A percentile compares a stretch with the other conserved stretches of the same genome.
These are phyloP conservation scores for Penicillium nucicola DNA, from an alignment of 495 filamentous ascomycete genomes.

Conservation along the genomic window DNA sequence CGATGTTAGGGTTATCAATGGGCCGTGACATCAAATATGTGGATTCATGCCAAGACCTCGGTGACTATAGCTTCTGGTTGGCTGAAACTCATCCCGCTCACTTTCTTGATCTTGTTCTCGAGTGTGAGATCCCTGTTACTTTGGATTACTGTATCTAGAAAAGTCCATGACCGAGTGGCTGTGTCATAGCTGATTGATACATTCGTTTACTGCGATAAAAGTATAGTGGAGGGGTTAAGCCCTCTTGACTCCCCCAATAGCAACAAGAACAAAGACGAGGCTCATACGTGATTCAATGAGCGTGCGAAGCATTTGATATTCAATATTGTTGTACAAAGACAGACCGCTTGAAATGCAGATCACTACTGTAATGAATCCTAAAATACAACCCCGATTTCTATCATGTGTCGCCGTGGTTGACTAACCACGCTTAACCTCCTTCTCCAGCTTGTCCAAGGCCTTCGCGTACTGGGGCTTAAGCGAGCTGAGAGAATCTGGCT, in stretches of 20 bases:
- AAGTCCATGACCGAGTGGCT: too few species aligned
- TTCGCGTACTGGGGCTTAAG: constrained; percentile 56
- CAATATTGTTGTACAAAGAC: constrained; percentile 1
- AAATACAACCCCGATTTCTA: constrained; percentile 1
- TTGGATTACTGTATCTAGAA: too few species aligned
- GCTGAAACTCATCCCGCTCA: too few species aligned
- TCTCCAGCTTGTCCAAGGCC: constrained; percentile 51
- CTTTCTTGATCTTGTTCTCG: too few species aligned
- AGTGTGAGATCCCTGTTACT: too few species aligned
- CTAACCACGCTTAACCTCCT: constrained; percentile 31
- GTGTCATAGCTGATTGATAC: too few species aligned
- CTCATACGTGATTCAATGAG: neutral
- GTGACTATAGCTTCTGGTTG: neutral
- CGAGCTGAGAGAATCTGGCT: constrained; percentile 39
- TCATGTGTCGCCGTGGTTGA: neutral
- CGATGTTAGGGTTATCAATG: neutral
- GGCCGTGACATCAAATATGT: constrained; percentile 1
- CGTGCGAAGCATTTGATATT: neutral
- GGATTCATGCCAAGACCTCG: neutral
- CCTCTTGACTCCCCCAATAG: too few species aligned
- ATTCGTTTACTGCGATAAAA: too few species aligned
- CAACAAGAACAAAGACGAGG: too few species aligned
- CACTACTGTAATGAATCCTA: neutral
- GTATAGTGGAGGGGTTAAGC: too few species aligned
- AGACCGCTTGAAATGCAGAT: constrained; percentile 6